A percentile compares a stretch with the other conserved stretches of the same genome.
Conservation (phyloP, 805 yeast species). For the Debaryomyces prosopidis region DNA sequence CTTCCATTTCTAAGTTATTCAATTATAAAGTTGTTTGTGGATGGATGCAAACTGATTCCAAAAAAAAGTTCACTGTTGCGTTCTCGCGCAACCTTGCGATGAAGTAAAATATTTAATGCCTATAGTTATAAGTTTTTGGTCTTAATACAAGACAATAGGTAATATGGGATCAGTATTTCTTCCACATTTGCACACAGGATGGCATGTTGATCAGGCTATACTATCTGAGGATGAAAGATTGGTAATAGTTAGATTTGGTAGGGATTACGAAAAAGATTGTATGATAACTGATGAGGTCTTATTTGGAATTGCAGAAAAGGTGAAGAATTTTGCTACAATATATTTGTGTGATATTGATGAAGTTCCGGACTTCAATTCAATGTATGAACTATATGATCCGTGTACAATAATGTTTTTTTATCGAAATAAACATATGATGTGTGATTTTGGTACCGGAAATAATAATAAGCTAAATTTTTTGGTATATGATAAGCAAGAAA, state of each 20-base stretch:
- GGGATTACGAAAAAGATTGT: constrained; percentile 73
- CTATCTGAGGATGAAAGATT: constrained; percentile 85
- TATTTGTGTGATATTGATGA: constrained; percentile 86
- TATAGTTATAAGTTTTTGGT: background rate
- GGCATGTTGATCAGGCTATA: constrained; percentile 99
- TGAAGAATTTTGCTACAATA: constrained; percentile 83
- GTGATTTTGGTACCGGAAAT: constrained; percentile 98
- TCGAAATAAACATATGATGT: constrained; percentile 94
- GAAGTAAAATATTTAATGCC: background rate
- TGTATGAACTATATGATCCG: constrained; percentile 90
- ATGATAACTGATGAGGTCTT: constrained; percentile 89
- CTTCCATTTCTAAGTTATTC: constrained; percentile 1
- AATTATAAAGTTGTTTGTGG: background rate
- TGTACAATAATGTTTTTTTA: constrained; percentile 92
- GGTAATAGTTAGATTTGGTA: constrained; percentile 87
- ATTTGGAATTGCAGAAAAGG: constrained; percentile 75
- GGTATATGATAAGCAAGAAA: constrained; percentile 76
- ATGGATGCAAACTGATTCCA: background rate
- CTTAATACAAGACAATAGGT: background rate
- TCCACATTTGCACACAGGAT: constrained; percentile 79
- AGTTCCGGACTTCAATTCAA: constrained; percentile 85
- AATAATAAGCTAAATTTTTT: constrained; percentile 88
- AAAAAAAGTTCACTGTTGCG: background rate
- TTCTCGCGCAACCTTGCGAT: background rate
- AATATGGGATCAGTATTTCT: constrained; percentile 80